Conservation (phyloP, 1,284 basidiomycete genomes). For the Malassezia yamatoensis region DNA sequence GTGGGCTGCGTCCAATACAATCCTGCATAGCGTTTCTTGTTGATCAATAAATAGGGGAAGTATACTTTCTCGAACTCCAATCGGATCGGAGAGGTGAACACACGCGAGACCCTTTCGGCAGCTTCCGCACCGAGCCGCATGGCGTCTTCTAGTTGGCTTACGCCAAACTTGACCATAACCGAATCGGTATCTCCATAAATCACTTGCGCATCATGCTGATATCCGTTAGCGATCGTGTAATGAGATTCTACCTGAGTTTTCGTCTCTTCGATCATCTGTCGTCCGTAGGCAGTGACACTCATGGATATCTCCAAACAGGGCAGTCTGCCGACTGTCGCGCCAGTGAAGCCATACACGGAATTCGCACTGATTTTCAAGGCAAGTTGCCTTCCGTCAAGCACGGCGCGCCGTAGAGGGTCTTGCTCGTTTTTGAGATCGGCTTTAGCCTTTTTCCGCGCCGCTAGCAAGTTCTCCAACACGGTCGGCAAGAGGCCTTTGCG, state of each 20-base stretch:
- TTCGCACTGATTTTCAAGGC: slow-evolving; percentile 47
- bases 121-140: slow-evolving; percentile 66
- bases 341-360: slow-evolving; percentile 48
- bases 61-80: slow-evolving; percentile 48
- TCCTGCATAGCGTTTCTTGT: slow-evolving; percentile 47
- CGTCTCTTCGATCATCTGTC: slow-evolving; percentile 47
- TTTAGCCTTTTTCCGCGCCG: slow-evolving; percentile 44
- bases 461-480: slow-evolving; percentile 40
- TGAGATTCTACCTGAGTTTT: slow-evolving; percentile 39
- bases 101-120: slow-evolving; percentile 64
- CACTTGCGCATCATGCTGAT: slow-evolving; percentile 45
- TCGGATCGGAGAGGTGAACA: slow-evolving; percentile 44
- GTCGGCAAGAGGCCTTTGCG: slow-evolving; percentile 45
- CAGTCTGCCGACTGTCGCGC: slow-evolving; percentile 45
- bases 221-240: slow-evolving; percentile 46
- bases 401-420: slow-evolving; percentile 44
- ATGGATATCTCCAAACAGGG: slow-evolving; percentile 48
- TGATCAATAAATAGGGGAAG: slow-evolving; percentile 47
- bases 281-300: slow-evolving; percentile 47
- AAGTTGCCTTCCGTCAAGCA: slow-evolving; percentile 45
- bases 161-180: slow-evolving; percentile 48
- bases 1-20: slow-evolving; percentile 45
- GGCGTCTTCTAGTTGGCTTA: slow-evolving; percentile 31
- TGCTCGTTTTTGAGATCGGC: slow-evolving; percentile 47
- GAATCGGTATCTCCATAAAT: slow-evolving; percentile 48